Conservation (phyloP, 768 basidiomycete species). For the Leccinum boreale region DNA sequence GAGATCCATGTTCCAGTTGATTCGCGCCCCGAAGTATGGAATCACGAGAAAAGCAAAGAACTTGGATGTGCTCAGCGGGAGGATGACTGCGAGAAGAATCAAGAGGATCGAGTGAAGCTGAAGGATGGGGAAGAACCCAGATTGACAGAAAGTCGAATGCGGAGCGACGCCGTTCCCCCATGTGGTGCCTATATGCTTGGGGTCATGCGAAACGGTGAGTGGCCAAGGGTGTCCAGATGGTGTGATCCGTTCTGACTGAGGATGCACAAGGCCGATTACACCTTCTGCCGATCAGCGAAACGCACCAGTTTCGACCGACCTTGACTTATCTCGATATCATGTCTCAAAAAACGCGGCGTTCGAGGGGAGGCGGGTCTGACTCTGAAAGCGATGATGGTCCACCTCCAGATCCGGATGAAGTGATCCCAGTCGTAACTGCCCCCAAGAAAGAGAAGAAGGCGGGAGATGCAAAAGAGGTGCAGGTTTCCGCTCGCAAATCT, state of each 20-base stretch:
- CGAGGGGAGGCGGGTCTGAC: constrained; percentile 46
- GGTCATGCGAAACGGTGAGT: constrained; percentile 65
- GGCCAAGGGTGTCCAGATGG: not conserved
- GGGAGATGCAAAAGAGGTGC: constrained; percentile 70
- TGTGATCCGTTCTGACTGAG: constrained; percentile 9
- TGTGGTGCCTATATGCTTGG: constrained; percentile 74
- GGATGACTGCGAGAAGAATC: constrained; percentile 78
- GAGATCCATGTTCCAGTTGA: constrained; percentile 86
- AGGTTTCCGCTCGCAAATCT: constrained; percentile 67
- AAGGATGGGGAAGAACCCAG: constrained; percentile 56
- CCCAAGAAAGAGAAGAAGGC: constrained; percentile 57
- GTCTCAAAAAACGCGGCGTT: constrained; percentile 59
- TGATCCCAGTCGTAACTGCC: constrained; percentile 36
- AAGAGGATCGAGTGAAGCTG: constrained; percentile 47
- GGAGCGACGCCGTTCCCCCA: constrained; percentile 67
- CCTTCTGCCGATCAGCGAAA: constrained; percentile 74
- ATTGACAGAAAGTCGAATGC: constrained; percentile 65
- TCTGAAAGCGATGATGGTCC: constrained; percentile 79
- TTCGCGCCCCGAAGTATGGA: constrained; percentile 78
- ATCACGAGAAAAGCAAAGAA: constrained; percentile 61
- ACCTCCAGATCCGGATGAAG: constrained; percentile 77
- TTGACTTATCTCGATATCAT: constrained; percentile 76
- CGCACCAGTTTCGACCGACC: constrained; percentile 79
- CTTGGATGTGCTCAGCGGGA: constrained; percentile 64
- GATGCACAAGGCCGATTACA: constrained; percentile 58